Conservation (phyloP, 139 green algal species). For the Chlamydomonas asymmetrica region DNA sequence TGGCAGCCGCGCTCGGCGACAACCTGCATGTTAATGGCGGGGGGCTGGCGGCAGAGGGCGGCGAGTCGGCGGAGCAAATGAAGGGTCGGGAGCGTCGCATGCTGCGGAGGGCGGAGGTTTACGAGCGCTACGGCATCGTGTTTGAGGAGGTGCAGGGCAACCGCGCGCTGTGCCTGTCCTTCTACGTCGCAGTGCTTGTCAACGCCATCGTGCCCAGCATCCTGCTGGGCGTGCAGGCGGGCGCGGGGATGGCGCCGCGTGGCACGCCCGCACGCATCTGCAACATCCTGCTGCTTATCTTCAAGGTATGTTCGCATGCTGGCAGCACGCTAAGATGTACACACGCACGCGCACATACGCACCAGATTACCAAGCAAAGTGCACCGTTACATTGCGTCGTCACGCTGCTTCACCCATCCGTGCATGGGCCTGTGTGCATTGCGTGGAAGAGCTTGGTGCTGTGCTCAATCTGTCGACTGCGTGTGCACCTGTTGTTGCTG, state of each 20-base stretch:
- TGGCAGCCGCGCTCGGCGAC: not conserved
- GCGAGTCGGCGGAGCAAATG: not conserved
- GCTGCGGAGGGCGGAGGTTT: conserved; percentile 1
- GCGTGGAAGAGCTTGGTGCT: no score
- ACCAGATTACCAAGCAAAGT: no score
- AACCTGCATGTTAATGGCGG: not conserved
- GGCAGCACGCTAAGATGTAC: no score
- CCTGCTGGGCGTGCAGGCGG: conserved; percentile 8
- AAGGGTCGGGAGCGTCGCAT: not conserved
- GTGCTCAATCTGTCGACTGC: no score
- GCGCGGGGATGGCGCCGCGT: not conserved
- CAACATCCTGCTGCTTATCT: conserved; percentile 1
- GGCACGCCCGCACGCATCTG: not conserved
- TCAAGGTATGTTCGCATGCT: no score
- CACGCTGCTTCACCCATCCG: no score
- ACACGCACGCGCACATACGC: no score
- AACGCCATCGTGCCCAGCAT: not conserved
- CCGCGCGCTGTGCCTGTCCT: not conserved
- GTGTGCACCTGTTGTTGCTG: no score
- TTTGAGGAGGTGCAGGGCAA: conserved; percentile 15
- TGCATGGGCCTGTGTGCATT: no score
- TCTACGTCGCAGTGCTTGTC: conserved; percentile 7
- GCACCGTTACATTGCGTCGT: no score
- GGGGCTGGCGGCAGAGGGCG: not conserved
- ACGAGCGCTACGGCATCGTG: conserved; percentile 12